phyloP scores from a whole-genome alignment of 1,284 basidiomycete genomes.

The Microbotryum saponariae region DNA sequence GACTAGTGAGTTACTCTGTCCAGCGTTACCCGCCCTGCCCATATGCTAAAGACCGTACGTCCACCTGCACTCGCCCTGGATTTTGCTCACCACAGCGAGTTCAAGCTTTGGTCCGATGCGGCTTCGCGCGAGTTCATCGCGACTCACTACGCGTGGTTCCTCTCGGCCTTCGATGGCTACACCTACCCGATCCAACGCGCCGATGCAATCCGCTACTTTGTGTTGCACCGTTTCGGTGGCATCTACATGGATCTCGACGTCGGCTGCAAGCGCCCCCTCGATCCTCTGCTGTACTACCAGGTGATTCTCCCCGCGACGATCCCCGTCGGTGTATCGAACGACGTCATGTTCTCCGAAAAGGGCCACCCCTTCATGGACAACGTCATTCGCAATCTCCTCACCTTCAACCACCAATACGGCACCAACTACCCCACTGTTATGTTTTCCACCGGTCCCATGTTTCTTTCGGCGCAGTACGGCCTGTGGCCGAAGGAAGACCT shows the following conservation, averaged over 20 bases:
- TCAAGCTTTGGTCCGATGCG: slow-evolving; percentile 95
- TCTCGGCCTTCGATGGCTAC: slow-evolving; percentile 87
- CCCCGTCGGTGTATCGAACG: slow-evolving; percentile 94
- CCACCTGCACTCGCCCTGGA: neutral
- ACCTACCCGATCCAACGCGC: slow-evolving; percentile 91
- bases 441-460: slow-evolving; percentile 85
- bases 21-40: neutral
- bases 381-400: slow-evolving; percentile 78
- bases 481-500: slow-evolving; percentile 69
- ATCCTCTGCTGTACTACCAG: slow-evolving; percentile 76
- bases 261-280: slow-evolving; percentile 82
- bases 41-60: neutral
- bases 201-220: slow-evolving; percentile 95
- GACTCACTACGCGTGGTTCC: slow-evolving; percentile 80
- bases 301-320: slow-evolving; percentile 90
- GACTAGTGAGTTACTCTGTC: slow-evolving; percentile 66
- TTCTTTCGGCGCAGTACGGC: slow-evolving; percentile 77
- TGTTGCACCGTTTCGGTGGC: slow-evolving; percentile 90
- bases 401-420: slow-evolving; percentile 89
- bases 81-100: slow-evolving; percentile 55
- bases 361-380: slow-evolving; percentile 83
- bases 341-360: slow-evolving; percentile 86
- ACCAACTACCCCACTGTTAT: slow-evolving; percentile 98
- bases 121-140: slow-evolving; percentile 82
- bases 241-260: slow-evolving; percentile 96